phyloP scores from a whole-genome alignment of 106 monocot species.

The Iris macrosiphon region DNA sequence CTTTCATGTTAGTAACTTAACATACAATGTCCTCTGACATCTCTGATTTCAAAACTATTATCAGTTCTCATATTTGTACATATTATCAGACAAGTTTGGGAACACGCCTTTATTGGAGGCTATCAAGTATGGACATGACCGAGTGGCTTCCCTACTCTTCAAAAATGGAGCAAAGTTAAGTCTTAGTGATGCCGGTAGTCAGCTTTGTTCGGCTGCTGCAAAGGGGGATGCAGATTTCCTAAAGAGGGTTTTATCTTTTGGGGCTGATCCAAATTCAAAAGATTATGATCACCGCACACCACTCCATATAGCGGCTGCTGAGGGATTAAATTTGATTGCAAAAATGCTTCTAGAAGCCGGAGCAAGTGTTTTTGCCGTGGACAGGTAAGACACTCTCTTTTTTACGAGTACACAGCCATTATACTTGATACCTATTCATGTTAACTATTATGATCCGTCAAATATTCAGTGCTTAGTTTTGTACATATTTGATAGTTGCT shows the following conservation, averaged over 20 bases:
- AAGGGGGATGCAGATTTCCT: slow-evolving; percentile 66
- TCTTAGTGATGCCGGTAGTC: slow-evolving; percentile 52
- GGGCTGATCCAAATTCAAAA: slow-evolving; percentile 68
- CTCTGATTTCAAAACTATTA: slow-evolving; percentile 2
- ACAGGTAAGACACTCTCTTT: slow-evolving; percentile 44
- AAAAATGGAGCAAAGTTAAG: slow-evolving; percentile 46
- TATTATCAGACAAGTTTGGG: slow-evolving; percentile 91
- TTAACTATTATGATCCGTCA: too few relatives aligned
- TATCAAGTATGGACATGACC: slow-evolving; percentile 68
- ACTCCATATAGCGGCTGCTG: slow-evolving; percentile 85
- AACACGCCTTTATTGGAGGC: slow-evolving; percentile 83
- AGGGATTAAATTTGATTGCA: slow-evolving; percentile 70
- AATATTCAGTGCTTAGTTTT: too few relatives aligned
- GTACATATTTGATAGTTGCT: too few relatives aligned
- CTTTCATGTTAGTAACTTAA: neutral
- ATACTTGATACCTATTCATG: too few relatives aligned
- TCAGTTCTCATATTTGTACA: too few relatives aligned
- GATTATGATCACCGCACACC: slow-evolving; percentile 89
- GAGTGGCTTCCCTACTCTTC: slow-evolving; percentile 54
- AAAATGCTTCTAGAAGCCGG: slow-evolving; percentile 76
- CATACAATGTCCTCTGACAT: too few relatives aligned
- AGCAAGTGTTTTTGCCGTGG: slow-evolving; percentile 56
- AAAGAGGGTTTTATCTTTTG: slow-evolving; percentile 41
- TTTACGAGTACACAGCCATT: too few relatives aligned
- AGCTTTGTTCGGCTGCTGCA: slow-evolving; percentile 66